Conservation (phyloP, 2,329 filamentous ascomycete genomes). For the Aspergillus pseudoterreus region DNA sequence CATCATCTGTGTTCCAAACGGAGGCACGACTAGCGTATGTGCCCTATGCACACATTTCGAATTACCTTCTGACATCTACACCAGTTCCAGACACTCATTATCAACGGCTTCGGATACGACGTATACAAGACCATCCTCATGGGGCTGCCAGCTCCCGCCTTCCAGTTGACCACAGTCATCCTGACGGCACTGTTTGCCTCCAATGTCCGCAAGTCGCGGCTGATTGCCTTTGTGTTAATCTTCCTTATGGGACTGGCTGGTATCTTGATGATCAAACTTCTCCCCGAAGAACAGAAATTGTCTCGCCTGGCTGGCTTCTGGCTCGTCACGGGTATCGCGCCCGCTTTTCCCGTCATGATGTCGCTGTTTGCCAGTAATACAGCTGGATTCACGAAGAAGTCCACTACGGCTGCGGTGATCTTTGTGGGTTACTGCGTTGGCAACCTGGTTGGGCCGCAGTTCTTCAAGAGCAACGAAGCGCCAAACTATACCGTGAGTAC, state of each 20-base stretch:
- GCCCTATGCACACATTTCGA: not conserved
- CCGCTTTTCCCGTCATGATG: slow-evolving; percentile 17
- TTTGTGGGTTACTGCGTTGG: slow-evolving; percentile 17
- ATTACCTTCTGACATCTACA: too few relatives aligned
- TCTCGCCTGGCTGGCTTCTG: slow-evolving; percentile 18
- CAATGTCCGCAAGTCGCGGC: slow-evolving; percentile 14
- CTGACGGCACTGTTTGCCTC: slow-evolving; percentile 14
- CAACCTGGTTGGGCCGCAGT: slow-evolving; percentile 15
- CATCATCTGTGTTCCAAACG: slow-evolving; percentile 15
- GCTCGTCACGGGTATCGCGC: slow-evolving; percentile 15
- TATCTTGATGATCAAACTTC: slow-evolving; percentile 19
- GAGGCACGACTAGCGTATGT: slow-evolving; percentile 16
- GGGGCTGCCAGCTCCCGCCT: slow-evolving; percentile 15
- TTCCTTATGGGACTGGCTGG: slow-evolving; percentile 16
- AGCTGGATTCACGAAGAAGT: slow-evolving; percentile 18
- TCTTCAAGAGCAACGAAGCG: slow-evolving; percentile 12
- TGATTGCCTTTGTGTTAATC: slow-evolving; percentile 12
- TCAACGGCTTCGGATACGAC: slow-evolving; percentile 20
- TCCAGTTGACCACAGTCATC: slow-evolving; percentile 16
- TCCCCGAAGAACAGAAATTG: slow-evolving; percentile 10
- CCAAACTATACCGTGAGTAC: slow-evolving; percentile 10
- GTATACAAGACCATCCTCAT: slow-evolving; percentile 21
- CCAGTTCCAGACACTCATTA: slow-evolving; percentile 18
- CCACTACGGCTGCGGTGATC: slow-evolving; percentile 12
- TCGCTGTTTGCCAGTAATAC: slow-evolving; percentile 12